Percentiles rank a stretch among this genome's conserved stretches.
Evolutionary conservation across 208 protist genomes (phyloP).

Genomic region (Acanthamoeba castellanii): DNA sequence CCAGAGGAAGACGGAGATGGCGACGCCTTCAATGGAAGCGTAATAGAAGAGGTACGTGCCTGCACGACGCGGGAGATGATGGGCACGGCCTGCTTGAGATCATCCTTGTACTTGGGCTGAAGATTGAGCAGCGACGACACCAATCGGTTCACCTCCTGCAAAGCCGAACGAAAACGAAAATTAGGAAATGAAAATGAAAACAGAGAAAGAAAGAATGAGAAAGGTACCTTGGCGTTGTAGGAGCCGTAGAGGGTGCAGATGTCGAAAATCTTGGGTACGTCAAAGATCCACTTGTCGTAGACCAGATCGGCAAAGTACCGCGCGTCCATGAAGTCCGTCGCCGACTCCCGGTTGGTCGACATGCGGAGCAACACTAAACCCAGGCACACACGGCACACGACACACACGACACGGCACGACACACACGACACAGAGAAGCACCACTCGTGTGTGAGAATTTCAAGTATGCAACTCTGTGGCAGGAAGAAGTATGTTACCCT

Average conservation of each 20-base stretch:
- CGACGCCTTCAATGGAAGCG: not conserved
- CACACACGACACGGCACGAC: too few species aligned
- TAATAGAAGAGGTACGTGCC: not conserved
- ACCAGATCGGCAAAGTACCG: slow-evolving; percentile 44
- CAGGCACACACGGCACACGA: too few species aligned
- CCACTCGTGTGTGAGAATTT: not conserved
- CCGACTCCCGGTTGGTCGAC: slow-evolving; percentile 63
- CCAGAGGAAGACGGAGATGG: not conserved
- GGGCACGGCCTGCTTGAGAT: slow-evolving; percentile 31
- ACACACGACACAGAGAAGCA: too few species aligned
- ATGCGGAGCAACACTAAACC: slow-evolving; percentile 67
- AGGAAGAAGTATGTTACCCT: not conserved
- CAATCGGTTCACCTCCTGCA: slow-evolving; percentile 55
- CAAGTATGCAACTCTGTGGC: not conserved
- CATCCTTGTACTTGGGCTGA: slow-evolving; percentile 56
- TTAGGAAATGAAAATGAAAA: not conserved
- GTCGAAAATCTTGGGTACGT: slow-evolving; percentile 75
- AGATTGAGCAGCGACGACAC: slow-evolving; percentile 41
- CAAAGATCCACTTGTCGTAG: slow-evolving; percentile 72
- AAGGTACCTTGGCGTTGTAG: slow-evolving; percentile 31
- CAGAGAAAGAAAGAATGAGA: not conserved
- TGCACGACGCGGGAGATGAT: slow-evolving; percentile 47
- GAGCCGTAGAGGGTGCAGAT: slow-evolving; percentile 63
- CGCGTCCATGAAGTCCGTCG: slow-evolving; percentile 52
- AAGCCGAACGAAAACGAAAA: not conserved